Base-by-base conservation (phyloP, 2,329 filamentous ascomycete genomes). In the Claviceps pazoutovae region DNA sequence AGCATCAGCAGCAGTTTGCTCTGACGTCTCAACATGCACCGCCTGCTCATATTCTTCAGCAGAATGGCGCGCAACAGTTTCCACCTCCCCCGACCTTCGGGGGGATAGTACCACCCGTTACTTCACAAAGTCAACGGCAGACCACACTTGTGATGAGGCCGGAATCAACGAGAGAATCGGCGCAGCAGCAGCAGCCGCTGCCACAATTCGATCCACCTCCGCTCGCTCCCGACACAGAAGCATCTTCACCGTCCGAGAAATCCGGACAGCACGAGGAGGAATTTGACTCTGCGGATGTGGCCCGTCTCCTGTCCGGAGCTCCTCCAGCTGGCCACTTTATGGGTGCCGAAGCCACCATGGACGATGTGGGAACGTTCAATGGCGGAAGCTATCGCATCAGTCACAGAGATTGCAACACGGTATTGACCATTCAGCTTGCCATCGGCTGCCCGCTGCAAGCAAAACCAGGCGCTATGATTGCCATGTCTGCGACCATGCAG, bases 341-440 rank as follows among this genome's bases (percentile, higher is more conserved):
- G 5, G 86, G 86, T 34, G 80, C 78, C 0, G 55, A 53, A 38
- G 71, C 83, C 0, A 76, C 78, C 1, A 73, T 80, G 34, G 93
- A 97, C 66, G 90, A 95, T 59, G 80, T 95, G 1, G 93, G 93
- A n/a, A 93, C 86, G 0, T 98, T 97, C 73, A 97, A 97, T 64
- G 93, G 93, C 16, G 93, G 93, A 13, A 91, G 86, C 62, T 98
- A 91, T 65, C 79, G 93, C 44, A 89, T 97, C 63, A 93, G 87
- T 61, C 93, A 98, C 64, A 78, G 93, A 21, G 89, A 96, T 66
- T 84, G 81, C 53, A 98, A 97, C 66, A 89, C 86, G 1, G 84
- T 96, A 58, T 68, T 96, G 55, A 97, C 90, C 0, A 69, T 96
- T 21, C 91, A 96, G 66, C 71, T 97, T 46, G 91, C 91, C 13